phyloP scores from a whole-genome alignment of 202 grass and related monocot species.

The Eragrostis tef region DNA sequence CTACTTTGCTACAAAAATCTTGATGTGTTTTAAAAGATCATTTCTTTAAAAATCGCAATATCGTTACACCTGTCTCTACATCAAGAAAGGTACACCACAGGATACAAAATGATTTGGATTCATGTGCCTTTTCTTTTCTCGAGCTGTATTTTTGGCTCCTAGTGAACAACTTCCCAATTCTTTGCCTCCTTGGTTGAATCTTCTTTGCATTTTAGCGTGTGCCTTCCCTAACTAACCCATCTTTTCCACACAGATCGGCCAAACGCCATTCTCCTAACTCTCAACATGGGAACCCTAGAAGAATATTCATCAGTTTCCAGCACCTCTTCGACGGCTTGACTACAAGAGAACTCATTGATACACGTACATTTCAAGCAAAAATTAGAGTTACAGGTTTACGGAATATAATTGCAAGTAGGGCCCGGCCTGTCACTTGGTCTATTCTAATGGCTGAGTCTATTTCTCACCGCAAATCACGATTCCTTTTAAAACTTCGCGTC shows the following conservation, averaged over 20 bases:
- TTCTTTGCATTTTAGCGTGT: not conserved
- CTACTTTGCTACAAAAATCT: not conserved
- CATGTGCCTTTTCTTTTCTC: conserved; percentile 30
- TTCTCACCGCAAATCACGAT: not conserved
- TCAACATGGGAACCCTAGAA: conserved; percentile 32
- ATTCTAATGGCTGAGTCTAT: conserved; percentile 23
- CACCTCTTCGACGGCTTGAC: conserved; percentile 28
- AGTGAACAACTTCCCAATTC: conserved; percentile 20
- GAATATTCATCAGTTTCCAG: conserved; percentile 36
- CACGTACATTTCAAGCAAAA: not conserved
- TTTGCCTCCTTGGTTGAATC: conserved; percentile 40
- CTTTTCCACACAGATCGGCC: conserved; percentile 31
- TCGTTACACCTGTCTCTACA: conserved; percentile 1
- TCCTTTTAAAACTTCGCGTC: not conserved
- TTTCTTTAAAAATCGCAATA: not conserved
- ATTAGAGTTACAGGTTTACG: not conserved
- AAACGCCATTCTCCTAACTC: conserved; percentile 39
- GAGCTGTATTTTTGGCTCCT: conserved; percentile 41
- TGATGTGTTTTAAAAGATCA: not conserved
- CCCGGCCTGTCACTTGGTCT: not conserved
- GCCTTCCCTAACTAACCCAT: conserved; percentile 42
- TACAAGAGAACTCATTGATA: not conserved
- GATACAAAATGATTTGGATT: conserved; percentile 28
- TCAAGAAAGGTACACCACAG: conserved; percentile 1
- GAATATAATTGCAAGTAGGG: not conserved